Evolutionary conservation across 768 basidiomycete genomes (phyloP).

Genomic region (Mycena epipterygia): DNA sequence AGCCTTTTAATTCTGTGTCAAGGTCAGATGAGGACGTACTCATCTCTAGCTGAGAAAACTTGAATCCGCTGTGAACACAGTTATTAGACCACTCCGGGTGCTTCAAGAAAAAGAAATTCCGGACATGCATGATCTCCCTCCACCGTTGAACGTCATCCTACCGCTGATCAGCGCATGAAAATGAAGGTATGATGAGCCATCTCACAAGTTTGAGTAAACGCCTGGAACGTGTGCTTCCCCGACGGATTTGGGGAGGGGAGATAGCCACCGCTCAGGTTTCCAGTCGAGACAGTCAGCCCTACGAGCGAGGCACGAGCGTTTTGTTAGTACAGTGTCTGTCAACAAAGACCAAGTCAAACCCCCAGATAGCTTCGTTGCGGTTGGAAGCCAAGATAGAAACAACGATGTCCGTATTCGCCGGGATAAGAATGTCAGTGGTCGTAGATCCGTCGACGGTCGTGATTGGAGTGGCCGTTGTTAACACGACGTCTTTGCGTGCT

Average conservation of each 20-base stretch:
- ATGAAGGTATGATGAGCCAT: neutral
- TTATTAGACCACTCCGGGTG: neutral
- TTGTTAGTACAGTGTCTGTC: no score
- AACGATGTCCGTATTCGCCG: constrained; percentile 47
- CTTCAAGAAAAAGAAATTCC: constrained; percentile 13
- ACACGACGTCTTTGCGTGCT: constrained; percentile 44
- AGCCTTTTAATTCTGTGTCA: neutral
- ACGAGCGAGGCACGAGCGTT: no score
- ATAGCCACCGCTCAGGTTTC: constrained; percentile 58
- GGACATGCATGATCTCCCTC: constrained; percentile 51
- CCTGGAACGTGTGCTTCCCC: constrained; percentile 40
- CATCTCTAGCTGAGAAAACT: constrained; percentile 44
- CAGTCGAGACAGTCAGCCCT: constrained; percentile 55
- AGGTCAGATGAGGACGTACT: constrained; percentile 18
- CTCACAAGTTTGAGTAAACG: constrained; percentile 43
- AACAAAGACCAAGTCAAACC: no score
- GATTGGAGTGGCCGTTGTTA: constrained; percentile 50
- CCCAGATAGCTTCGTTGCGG: constrained; percentile 54
- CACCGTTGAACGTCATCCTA: constrained; percentile 54
- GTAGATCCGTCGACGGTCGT: constrained; percentile 40
- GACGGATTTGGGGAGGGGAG: constrained; percentile 44
- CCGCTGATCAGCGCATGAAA: neutral
- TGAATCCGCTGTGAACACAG: constrained; percentile 52
- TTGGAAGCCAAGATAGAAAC: constrained; percentile 53
- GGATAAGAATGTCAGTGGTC: constrained; percentile 45